Evolutionary conservation across 2,329 filamentous ascomycete genomes (phyloP).

Genomic region (Penicillium sp.): DNA sequence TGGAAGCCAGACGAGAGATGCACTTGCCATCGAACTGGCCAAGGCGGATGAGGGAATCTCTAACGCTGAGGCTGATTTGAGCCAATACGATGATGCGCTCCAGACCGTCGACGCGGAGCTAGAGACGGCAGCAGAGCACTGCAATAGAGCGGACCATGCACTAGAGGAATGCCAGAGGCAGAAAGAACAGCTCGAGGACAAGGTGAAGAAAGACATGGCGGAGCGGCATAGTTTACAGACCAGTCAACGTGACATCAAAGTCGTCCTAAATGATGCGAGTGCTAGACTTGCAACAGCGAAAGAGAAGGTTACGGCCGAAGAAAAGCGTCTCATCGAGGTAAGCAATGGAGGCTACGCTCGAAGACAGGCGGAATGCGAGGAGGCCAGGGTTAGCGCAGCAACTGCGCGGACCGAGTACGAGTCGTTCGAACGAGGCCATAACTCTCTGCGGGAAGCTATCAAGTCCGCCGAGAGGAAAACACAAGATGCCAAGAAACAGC

Average conservation of each 20-base stretch:
- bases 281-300: constrained; percentile 47
- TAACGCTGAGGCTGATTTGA: constrained; percentile 49
- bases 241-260: constrained; percentile 68
- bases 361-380: constrained; percentile 63
- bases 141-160: constrained; percentile 50
- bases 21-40: constrained; percentile 41
- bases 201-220: constrained; percentile 47
- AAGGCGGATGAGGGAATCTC: constrained; percentile 54
- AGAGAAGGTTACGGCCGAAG: constrained; percentile 53
- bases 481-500: constrained; percentile 27
- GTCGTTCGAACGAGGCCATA: constrained; percentile 44
- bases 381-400: constrained; percentile 57
- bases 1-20: constrained; percentile 37
- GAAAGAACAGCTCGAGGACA: constrained; percentile 56
- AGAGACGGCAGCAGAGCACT: constrained; percentile 48
- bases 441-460: constrained; percentile 42
- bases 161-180: constrained; percentile 53
- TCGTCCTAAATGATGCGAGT: constrained; percentile 59
- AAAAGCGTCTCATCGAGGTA: constrained; percentile 63
- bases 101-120: constrained; percentile 44
- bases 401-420: constrained; percentile 50
- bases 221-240: constrained; percentile 53
- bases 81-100: constrained; percentile 52
- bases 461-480: constrained; percentile 40
- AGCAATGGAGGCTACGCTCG: constrained; percentile 70